phyloP scores from a whole-genome alignment of 192 early-diverging fungal genomes.

The Podila horticola region DNA sequence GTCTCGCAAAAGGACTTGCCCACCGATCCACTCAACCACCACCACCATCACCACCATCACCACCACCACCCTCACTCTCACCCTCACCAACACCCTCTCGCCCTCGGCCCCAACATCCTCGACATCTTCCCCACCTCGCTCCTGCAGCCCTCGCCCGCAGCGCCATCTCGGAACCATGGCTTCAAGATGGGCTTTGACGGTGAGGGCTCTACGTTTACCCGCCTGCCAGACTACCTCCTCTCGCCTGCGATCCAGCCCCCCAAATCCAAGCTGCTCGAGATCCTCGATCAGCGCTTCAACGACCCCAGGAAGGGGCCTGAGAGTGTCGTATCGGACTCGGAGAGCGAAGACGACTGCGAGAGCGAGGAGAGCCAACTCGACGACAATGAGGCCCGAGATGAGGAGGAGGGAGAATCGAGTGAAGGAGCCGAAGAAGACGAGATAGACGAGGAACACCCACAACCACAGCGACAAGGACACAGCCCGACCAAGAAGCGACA shows the following conservation, averaged over 20 bases:
- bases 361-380: not conserved
- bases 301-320: not conserved
- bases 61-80: too few relatives aligned
- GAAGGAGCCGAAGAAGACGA: not conserved
- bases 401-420: slow-evolving; percentile 6
- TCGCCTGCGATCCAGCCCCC: not conserved
- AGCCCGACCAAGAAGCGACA: not conserved
- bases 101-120: not conserved
- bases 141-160: not conserved
- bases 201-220: not conserved
- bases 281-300: not conserved
- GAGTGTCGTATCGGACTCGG: not conserved
- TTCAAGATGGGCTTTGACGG: slow-evolving; percentile 1
- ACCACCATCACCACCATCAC: too few relatives aligned
- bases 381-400: not conserved
- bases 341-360: not conserved
- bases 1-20: too few relatives aligned
- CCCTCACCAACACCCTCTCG: too few relatives aligned
- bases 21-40: too few relatives aligned
- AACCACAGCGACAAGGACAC: not conserved
- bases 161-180: not conserved
- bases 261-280: not conserved
- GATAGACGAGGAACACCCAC: not conserved
- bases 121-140: not conserved
- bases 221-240: slow-evolving; percentile 1